Base-by-base conservation (phyloP, 2,329 filamentous ascomycete species). In the Ascomycota sp. region DNA sequence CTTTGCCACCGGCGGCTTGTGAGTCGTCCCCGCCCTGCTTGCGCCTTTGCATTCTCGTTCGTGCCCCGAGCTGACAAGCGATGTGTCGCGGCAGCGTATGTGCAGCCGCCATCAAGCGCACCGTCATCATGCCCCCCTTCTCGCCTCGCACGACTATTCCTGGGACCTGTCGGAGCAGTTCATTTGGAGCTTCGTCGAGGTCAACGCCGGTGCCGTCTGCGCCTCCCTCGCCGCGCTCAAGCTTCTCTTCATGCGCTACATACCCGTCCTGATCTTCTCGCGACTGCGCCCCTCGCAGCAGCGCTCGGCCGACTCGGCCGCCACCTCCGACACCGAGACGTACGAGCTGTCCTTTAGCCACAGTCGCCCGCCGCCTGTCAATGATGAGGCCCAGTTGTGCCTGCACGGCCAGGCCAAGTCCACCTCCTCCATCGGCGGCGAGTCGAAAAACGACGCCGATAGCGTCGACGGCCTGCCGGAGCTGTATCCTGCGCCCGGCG, bases 221-320 rank as follows among this genome's bases (percentile, higher is more conserved):
- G 57, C 60, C 13, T 59, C 53, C 7, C 48, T 61, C 0, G 59
- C 62, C 0, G 59, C 61, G 0, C 46, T 66, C 5, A 64, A 64
- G 32, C 61, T 61, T 0, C 39, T 63, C 4, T 56, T 59, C 34
- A 51, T 50, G 10, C 51, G 50, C 4, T 44, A 41, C 33, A 32
- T 47, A 1, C 44, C 44, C 9, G 41, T 43, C 23, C 29, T 47
- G 11, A 35, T 47, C 12, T 35, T 36, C 0, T 35, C 42, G 1
- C 40, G 35, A 2, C 42, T 52, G 4, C 40, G 36, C 1, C 31
- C 34, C n/a, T 35, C 37, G 25, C 32, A 41, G 13, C 35, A 39
- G 19, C 34, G 35, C 4, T 32, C 35, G 24, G 31, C 35, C 9
- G 36, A n/a, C n/a, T n/a, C n/a, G n/a, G n/a, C n/a, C n/a, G n/a